These are phyloP conservation scores for Aurinia saxatilis DNA, from an alignment of 345 rosid species.

Conservation along the genomic window DNA sequence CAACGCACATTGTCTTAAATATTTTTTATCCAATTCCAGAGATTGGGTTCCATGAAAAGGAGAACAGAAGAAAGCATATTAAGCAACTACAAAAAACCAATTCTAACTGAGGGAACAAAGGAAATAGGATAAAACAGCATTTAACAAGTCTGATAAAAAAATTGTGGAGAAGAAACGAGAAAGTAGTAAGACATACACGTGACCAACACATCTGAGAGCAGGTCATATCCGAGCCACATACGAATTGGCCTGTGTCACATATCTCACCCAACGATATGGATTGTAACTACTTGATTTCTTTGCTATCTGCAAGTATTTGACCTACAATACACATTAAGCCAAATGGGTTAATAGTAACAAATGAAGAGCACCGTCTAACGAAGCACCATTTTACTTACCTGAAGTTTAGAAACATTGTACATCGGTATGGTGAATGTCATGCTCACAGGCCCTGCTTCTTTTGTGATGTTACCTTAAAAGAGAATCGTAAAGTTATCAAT, in stretches of 20 bases:
- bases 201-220: conserved; percentile 1
- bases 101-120: no score
- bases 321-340: conserved; percentile 38
- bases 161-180: background rate
- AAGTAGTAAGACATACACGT: background rate
- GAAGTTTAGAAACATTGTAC: conserved; percentile 89
- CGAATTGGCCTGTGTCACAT: conserved; percentile 96
- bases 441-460: conserved; percentile 97
- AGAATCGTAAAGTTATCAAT: background rate
- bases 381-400: conserved; percentile 41
- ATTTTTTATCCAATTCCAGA: no score
- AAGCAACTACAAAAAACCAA: no score
- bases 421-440: conserved; percentile 96
- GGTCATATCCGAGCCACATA: conserved; percentile 78
- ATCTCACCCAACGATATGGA: conserved; percentile 99
- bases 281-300: conserved; percentile 74
- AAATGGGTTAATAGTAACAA: background rate
- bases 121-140: background rate
- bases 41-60: no score
- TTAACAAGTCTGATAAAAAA: conserved; percentile 2
- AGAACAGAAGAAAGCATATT: no score
- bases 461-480: conserved; percentile 76
- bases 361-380: background rate
- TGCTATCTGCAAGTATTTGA: conserved; percentile 95
- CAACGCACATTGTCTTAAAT: no score